Conservation (phyloP, 495 filamentous ascomycete species). For the Annulohypoxylon moriforme region DNA sequence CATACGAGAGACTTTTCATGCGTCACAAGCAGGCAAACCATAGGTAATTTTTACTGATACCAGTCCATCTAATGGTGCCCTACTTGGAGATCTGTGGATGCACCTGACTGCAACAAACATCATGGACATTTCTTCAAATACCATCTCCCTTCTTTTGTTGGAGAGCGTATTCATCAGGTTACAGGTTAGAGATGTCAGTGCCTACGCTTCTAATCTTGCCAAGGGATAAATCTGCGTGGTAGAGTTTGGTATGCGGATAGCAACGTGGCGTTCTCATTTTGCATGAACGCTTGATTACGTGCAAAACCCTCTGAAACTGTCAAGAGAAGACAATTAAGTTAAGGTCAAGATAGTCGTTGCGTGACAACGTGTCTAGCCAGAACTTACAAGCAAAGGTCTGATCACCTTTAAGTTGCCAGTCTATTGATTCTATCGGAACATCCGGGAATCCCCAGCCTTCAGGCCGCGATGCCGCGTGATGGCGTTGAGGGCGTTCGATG, state of each 20-base stretch:
- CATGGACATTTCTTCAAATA: not conserved
- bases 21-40: not conserved
- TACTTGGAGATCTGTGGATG: not conserved
- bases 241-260: not conserved
- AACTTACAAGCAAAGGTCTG: conserved; percentile 4
- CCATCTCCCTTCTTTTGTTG: not conserved
- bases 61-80: not conserved
- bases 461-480: not conserved
- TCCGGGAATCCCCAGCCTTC: conserved; percentile 33
- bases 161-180: not conserved
- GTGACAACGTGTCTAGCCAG: not conserved
- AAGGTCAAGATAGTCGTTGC: not conserved
- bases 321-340: conserved; percentile 1
- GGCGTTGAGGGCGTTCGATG: not conserved
- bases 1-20: conserved; percentile 2
- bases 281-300: conserved; percentile 7
- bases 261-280: not conserved
- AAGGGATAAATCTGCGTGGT: not conserved
- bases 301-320: conserved; percentile 12
- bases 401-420: conserved; percentile 13
- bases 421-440: conserved; percentile 5
- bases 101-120: not conserved
- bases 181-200: not conserved
- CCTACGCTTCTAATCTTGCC: not conserved
- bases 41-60: not conserved